Conservation (phyloP, 2,329 filamentous ascomycete species). For the Exophiala xenobiotica region DNA sequence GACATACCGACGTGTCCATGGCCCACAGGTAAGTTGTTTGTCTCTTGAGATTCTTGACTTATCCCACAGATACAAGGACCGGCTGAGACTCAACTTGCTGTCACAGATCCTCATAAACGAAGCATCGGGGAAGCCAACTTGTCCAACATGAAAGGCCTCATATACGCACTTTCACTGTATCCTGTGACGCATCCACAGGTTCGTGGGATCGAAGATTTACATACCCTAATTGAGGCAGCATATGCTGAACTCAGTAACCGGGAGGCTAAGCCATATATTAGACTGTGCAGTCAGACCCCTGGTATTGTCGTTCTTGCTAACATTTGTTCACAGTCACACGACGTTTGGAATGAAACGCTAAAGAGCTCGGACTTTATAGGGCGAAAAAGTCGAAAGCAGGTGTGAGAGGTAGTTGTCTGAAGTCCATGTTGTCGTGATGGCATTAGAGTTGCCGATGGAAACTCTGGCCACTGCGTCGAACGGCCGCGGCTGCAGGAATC, state of each 20-base stretch:
- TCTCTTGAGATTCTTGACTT: not conserved
- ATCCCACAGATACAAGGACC: not conserved
- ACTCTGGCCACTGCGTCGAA: too few relatives aligned
- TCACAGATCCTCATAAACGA: constrained; percentile 12
- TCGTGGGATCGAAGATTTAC: constrained; percentile 9
- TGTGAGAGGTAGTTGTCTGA: too few relatives aligned
- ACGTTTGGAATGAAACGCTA: not conserved
- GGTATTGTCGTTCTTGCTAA: not conserved
- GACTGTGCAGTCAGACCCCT: constrained; percentile 13
- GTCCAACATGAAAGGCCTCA: constrained; percentile 17
- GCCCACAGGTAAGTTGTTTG: constrained; percentile 11
- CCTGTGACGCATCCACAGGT: constrained; percentile 9
- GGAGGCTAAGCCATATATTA: constrained; percentile 18
- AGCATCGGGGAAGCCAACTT: constrained; percentile 19
- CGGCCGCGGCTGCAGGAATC: too few relatives aligned
- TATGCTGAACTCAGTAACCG: constrained; percentile 14
- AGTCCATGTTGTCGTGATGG: too few relatives aligned
- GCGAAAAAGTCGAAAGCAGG: too few relatives aligned
- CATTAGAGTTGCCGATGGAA: not conserved
- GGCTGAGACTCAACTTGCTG: constrained; percentile 2
- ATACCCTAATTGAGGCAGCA: constrained; percentile 8
- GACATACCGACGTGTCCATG: constrained; percentile 24
- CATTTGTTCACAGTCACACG: not conserved
- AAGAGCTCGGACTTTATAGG: too few relatives aligned
- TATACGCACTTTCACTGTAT: constrained; percentile 15